phyloP scores from a whole-genome alignment of 371 early-diverging fungal genomes.

The Funneliformis caledonium region DNA sequence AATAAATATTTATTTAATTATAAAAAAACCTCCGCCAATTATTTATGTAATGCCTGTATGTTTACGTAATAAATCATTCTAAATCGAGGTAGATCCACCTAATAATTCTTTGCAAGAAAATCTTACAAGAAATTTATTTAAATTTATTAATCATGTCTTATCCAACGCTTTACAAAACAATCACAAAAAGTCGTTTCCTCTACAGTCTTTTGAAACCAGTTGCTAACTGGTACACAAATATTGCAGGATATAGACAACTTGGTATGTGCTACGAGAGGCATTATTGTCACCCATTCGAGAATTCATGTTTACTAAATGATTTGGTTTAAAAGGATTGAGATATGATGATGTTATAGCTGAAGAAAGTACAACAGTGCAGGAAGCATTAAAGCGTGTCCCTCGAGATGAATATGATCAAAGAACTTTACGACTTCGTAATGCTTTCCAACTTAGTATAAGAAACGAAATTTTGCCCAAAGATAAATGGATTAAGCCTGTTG shows the following conservation, averaged over 20 bases:
- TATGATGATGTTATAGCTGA: conserved; percentile 47
- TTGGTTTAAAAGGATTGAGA: too few relatives aligned
- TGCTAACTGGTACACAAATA: conserved; percentile 67
- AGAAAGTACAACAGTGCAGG: conserved; percentile 81
- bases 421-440: conserved; percentile 83
- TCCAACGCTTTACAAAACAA: conserved; percentile 51
- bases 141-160: conserved; percentile 42
- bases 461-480: conserved; percentile 75
- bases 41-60: too few relatives aligned
- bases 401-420: conserved; percentile 76
- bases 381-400: conserved; percentile 87
- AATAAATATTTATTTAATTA: too few relatives aligned
- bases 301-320: not conserved
- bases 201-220: conserved; percentile 71
- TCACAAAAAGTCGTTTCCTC: conserved; percentile 68
- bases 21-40: too few relatives aligned
- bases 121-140: not conserved
- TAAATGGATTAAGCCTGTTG: conserved; percentile 78
- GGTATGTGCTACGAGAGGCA: conserved; percentile 55
- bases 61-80: too few relatives aligned
- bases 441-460: conserved; percentile 76
- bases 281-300: not conserved
- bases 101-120: too few relatives aligned
- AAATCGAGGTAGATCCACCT: too few relatives aligned
- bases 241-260: conserved; percentile 77